phyloP scores from a whole-genome alignment of 768 basidiomycete genomes.

The Russula dissimulans region DNA sequence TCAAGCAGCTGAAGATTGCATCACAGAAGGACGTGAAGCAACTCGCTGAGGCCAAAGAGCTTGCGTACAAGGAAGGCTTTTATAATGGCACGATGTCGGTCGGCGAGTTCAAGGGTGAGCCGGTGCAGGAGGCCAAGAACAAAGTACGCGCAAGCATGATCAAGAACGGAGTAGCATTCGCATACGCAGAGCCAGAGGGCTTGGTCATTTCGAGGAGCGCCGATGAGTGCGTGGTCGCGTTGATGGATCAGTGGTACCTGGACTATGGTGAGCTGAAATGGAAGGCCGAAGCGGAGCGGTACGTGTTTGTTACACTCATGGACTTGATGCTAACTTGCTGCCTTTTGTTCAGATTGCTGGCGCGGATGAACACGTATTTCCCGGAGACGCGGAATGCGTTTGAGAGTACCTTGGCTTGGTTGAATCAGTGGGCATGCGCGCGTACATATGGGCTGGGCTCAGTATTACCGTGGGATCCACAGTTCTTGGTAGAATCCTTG shows the following conservation, averaged over 20 bases:
- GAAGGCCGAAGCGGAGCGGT: slow-evolving; percentile 81
- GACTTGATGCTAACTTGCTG: background rate
- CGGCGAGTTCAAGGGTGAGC: slow-evolving; percentile 82
- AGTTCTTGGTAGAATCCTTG: slow-evolving; percentile 92
- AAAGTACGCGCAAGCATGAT: slow-evolving; percentile 85
- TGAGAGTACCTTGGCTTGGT: slow-evolving; percentile 86
- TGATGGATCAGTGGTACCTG: slow-evolving; percentile 99
- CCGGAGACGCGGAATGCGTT: slow-evolving; percentile 89
- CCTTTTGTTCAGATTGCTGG: slow-evolving; percentile 47
- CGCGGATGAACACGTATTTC: slow-evolving; percentile 83
- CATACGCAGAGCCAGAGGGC: slow-evolving; percentile 94
- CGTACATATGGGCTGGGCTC: slow-evolving; percentile 94
- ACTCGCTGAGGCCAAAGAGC: slow-evolving; percentile 92
- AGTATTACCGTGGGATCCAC: slow-evolving; percentile 91
- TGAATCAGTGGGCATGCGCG: slow-evolving; percentile 99
- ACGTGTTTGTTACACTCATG: slow-evolving; percentile 24
- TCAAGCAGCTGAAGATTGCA: slow-evolving; percentile 87
- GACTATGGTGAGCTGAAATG: slow-evolving; percentile 92
- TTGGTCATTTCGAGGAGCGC: slow-evolving; percentile 79
- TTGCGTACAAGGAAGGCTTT: slow-evolving; percentile 98
- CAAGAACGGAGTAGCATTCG: slow-evolving; percentile 63
- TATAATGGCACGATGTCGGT: slow-evolving; percentile 87
- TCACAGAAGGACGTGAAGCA: slow-evolving; percentile 92
- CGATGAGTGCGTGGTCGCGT: slow-evolving; percentile 97
- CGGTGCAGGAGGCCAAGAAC: slow-evolving; percentile 85